Base-by-base conservation (phyloP, 352 stramenopile species). In the Globisporangium canariense region DNA sequence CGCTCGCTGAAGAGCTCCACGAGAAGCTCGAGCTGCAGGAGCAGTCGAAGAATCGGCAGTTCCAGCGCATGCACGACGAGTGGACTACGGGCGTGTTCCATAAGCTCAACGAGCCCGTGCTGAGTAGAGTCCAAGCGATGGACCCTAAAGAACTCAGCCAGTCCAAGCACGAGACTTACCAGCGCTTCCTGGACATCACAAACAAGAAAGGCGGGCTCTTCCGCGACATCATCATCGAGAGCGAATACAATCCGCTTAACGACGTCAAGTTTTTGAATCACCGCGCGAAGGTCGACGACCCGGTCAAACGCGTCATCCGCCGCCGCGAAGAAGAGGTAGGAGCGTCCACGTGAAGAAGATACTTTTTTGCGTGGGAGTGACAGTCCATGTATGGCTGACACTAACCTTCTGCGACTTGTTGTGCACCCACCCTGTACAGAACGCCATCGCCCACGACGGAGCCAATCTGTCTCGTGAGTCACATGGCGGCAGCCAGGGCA, bases 151-250 rank as follows among this genome's bases (percentile, higher is more conserved):
- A 68, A 18, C 67, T 88, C 6, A 80, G 73, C 43, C 32, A 61
- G 49, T 73, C 78, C 36, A 87, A 89, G 58, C 74, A 83, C 51
- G 73, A 86, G 63, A 74, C 76, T 34, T 91, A 93, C 58, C 78
- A 89, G 64, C 83, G 81, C 54, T 93, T 91, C 58, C 68, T 93
- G 11, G 82, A 91, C 63, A 88, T 89, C 66, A 89, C 80, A 51
- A 90, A 91, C 73, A 91, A 91, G 68, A 91, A 91, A 59, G 81
- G 79, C 8, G 81, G 80, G 9, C 71, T 93, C 59, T 93, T 90
- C 52, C 84, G 84, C 57, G 84, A 93, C 60, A 93, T 93, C 62
- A 93, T 91, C 65, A 93, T 91, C 54, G 81, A 91, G 58, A 93
- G 80, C 70, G 81, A 93, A 69, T 93, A 93, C 68, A 89, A 91